Base-by-base conservation (phyloP, 306 rosid genomes). In the Erythrophleum fordii region DNA sequence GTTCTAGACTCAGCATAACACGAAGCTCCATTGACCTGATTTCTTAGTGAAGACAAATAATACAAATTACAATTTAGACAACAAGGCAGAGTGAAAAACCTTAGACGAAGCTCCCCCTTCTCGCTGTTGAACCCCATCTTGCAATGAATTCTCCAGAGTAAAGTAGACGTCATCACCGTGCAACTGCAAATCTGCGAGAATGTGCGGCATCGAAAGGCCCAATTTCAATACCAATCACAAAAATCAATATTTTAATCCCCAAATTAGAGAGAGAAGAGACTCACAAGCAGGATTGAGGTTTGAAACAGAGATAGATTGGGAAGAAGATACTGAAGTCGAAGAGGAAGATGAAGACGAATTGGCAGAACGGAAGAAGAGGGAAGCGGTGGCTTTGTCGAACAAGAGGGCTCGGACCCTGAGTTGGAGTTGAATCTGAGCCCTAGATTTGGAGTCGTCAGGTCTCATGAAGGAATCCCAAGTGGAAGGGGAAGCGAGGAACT, bases 341-440 rank as follows among this genome's bases (percentile, higher is more conserved):
- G 73, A 41, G 1, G 86, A 51, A n/a, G 83, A 55, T 4, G 89
- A 52, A 44, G 91, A 83, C 14, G 86, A 37, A 42, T 83, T 71
- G 69, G 65, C 31, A 68, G 89, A 83, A 61, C 86, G 93, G 49
- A 87, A 74, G 85, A 86, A 88, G 48, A 91, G 88, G 29, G 98
- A 92, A 77, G 80, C 83, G 41, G 85, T 62, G 76, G 99, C 97
- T 81, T 95, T 95, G 82, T 95, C 99, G 87, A 93, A 95, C 69
- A 95, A 90, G 70, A 95, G 99, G 0, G 99, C 98, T 16, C 99
- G 95, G 39, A 86, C 99, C 46, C 98, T 76, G 81, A 95, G 95
- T 42, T 93, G 99, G 49, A 95, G 97, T 9, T 83, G 91, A 78
- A 91, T 78, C 82, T 87, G 96, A 69, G 91, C 87, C 85, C 91